Evolutionary conservation across 805 yeast species (phyloP), one percentile per base, ranked within the genome.

Genomic region (Zygosaccharomyces siamensis): DNA sequence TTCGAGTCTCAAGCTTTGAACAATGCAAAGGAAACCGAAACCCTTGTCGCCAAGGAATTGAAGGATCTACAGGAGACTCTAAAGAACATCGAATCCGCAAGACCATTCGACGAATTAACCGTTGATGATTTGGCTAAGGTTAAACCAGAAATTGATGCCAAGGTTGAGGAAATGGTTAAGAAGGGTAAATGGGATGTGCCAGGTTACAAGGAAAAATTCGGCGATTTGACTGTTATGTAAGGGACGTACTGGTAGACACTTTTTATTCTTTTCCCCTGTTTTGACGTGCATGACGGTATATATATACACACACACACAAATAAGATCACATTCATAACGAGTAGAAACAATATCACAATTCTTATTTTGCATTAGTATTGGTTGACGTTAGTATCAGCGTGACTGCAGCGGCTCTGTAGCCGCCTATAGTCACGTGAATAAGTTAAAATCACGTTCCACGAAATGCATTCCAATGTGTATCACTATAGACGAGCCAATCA

Each of bases 171-270:
- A 76, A 84, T 92, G 93, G 89, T 93, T 64, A 81, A 84, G 80
- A 84, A 90, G 79, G 96, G 97, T 74, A 86, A 86, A 78, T 90
- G 96, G 95, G 88, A 87, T 68, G 95, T 90, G 62, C 98, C 98
- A 64, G 96, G 97, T 64, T 93, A 93, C 84, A 84, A 86, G 75
- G 98, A 93, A 75, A 93, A 90, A 83, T 93, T 93, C 72, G 98
- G 98, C 73, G 88, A 86, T 71, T 81, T 92, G 75, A 89, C 92
- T 66, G 89, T 89, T 71, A 93, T 92, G 97, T 74, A 61, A 53
- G 30, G 16, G 7, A 6, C 37, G 8, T 33, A 14, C 10, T 16
- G 20, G 37, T 33, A 14, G 20, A 7, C 20, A 10, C 20, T 26
- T 35, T 27, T 26, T 16, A 14, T 30, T 20, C 26, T n/a, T 24